Evolutionary conservation across 192 early-diverging fungal genomes (phyloP).

Genomic region (Paraglomus occultum): DNA sequence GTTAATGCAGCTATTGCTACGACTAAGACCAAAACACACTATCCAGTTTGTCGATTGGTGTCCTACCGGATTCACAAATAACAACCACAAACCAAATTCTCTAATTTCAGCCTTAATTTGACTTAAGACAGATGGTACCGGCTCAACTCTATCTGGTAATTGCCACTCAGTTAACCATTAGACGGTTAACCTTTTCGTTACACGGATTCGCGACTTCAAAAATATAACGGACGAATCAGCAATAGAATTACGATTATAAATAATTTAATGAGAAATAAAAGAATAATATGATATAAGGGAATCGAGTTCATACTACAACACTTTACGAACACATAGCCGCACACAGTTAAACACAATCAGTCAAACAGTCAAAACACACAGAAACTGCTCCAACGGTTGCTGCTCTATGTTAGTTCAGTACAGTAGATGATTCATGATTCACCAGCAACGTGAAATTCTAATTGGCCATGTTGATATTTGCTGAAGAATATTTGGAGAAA

Average conservation of each 20-base stretch:
- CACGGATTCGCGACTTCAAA: no score
- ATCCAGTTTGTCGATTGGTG: conserved; percentile 99
- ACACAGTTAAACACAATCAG: no score
- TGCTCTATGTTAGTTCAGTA: conserved; percentile 35
- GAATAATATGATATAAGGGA: no score
- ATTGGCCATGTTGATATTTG: conserved; percentile 68
- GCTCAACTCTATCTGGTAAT: neutral
- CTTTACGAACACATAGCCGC: no score
- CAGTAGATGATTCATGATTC: conserved; percentile 57
- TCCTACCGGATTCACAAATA: conserved; percentile 98
- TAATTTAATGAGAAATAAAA: no score
- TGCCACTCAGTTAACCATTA: neutral
- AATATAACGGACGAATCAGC: no score
- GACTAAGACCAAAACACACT: conserved; percentile 94
- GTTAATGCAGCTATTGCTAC: conserved; percentile 86
- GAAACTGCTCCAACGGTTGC: no score
- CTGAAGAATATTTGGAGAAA: conserved; percentile 92
- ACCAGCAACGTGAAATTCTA: conserved; percentile 86
- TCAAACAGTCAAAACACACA: no score
- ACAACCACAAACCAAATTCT: conserved; percentile 62
- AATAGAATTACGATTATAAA: no score
- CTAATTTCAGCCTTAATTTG: neutral
- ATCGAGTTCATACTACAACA: no score
- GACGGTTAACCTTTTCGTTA: neutral
- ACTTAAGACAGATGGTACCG: no score